Evolutionary conservation across 139 green algal species (phyloP), one percentile per base, ranked within the genome.

Genomic region (Asterochloris erici): DNA sequence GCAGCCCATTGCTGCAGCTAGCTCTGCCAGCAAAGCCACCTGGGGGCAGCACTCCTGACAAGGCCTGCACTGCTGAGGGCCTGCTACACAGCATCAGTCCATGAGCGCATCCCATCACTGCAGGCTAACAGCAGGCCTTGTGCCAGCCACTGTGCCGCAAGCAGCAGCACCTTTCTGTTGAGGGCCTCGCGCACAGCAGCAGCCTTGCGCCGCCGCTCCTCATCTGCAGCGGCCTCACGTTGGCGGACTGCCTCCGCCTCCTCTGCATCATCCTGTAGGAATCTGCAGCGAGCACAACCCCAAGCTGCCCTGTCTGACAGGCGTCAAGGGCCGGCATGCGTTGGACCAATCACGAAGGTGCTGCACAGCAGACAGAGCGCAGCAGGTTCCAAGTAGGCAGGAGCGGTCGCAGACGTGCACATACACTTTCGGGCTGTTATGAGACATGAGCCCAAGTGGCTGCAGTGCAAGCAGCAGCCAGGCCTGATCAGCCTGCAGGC

Each of bases 251-350:
- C 77, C 61, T 64, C 69, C 74, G 83, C 81, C 79, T 86, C 82
- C 61, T 77, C 75, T 70, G 79, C 79, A 68, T 91, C 84, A 12
- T 85, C 86, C 11, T 81, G 78, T 21, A 84, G 61, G 64, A 89
- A 68, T 76, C 85, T 91, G 80, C 38, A 78, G 11, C 19, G 10
- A 74, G n/a, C 70, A 76, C 14, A 2, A 28, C 4, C 10, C 38
- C 38, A 54, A 54, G 38, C 38, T 54, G 38, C 38, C 38, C 38
- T 6, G 38, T 54, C 38, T 54, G 38, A 54, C 4, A 54, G 38
- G 38, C 38, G 38, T 26, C 19, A 26, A 71, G 19, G 66, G 21
- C 66, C 10, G 66, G 21, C 66, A 26, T 21, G 47, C 2, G 9
- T 19, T 10, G 6, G 38, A 16, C 10, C 54, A 70, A 14, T 54